These are phyloP conservation scores for Geosmithia putterillii DNA, from an alignment of 2,329 filamentous ascomycete species.

Conservation along the genomic window DNA sequence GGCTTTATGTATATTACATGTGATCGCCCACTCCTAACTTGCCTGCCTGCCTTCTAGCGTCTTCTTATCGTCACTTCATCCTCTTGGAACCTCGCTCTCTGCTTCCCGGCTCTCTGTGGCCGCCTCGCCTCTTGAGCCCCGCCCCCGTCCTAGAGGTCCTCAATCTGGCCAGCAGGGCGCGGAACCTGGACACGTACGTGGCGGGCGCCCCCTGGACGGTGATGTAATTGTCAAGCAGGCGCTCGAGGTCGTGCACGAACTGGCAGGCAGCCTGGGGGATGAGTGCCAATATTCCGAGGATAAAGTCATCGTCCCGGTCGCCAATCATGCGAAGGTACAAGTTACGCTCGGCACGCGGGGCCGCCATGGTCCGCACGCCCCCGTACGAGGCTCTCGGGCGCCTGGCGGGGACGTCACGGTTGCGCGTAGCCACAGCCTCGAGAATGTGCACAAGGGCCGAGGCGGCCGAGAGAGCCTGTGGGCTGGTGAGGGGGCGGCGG, in stretches of 20 bases:
- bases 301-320: conserved; percentile 27
- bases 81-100: conserved; percentile 16
- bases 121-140: conserved; percentile 17
- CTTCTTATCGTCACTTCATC: conserved; percentile 14
- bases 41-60: too few species aligned
- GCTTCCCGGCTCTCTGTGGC: conserved; percentile 8
- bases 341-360: conserved; percentile 23
- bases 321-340: conserved; percentile 36
- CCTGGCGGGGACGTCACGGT: background rate
- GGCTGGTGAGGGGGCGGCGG: conserved; percentile 19
- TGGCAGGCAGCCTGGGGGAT: conserved; percentile 31
- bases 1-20: too few species aligned
- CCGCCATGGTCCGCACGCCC: too few species aligned
- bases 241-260: conserved; percentile 25
- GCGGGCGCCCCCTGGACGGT: conserved; percentile 18
- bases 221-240: conserved; percentile 15
- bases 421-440: conserved; percentile 24
- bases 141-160: conserved; percentile 12
- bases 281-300: conserved; percentile 28
- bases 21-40: too few species aligned
- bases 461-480: conserved; percentile 31
- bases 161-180: conserved; percentile 16
- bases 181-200: conserved; percentile 22
- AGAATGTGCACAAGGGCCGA: conserved; percentile 36
- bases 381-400: background rate